Base-by-base conservation (phyloP, 345 rosid species). In the Eutrema japonicum region DNA sequence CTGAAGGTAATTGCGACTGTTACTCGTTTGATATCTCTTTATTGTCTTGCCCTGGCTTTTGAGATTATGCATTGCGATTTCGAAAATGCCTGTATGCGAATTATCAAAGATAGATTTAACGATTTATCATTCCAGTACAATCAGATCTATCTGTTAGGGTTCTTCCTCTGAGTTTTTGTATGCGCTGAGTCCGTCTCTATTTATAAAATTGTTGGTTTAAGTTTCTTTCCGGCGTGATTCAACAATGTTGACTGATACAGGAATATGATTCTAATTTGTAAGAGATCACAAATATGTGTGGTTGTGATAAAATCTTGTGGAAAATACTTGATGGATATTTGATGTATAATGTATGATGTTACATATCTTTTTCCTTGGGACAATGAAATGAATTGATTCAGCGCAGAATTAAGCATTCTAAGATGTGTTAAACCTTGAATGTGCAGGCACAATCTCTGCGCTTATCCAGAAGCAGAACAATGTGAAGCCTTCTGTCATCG, bases 401-500 rank as follows among this genome's bases (percentile, higher is more conserved):
- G 26, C 22, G 22, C 26, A 22, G 38, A 49, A 6, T 36, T 58
- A 32, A 59, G 45, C 2, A 68, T 11, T 41, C 4, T 67, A 50
- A 75, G 9, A 29, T 75, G 54, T 60, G 0, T 68, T 61, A 10
- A 59, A 50, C 27, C 10, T 22, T 52, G 55, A 37, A 38, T 22
- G 26, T 22, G 22, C 68, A 86, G 96, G 70, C 4, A 48, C 80
- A 37, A 73, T 83, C 63, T 63, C 81, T 16, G 81, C 83, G 13
- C 75, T 80, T 30, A 40, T 82, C 18, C 83, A 77, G 81, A 80
- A 77, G 65, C 86, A 77, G 79, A 84, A 81, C 60, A 64, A 78
- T 72, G 70, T 85, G 22, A 59, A 11, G 54, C 98, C 94, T 48
- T 68, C 86, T 55, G 98, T 88, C 27, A 82, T 89, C 56, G 95